Evolutionary conservation across 257 asterid genomes (phyloP).

Genomic region (Primulina eburnea): DNA sequence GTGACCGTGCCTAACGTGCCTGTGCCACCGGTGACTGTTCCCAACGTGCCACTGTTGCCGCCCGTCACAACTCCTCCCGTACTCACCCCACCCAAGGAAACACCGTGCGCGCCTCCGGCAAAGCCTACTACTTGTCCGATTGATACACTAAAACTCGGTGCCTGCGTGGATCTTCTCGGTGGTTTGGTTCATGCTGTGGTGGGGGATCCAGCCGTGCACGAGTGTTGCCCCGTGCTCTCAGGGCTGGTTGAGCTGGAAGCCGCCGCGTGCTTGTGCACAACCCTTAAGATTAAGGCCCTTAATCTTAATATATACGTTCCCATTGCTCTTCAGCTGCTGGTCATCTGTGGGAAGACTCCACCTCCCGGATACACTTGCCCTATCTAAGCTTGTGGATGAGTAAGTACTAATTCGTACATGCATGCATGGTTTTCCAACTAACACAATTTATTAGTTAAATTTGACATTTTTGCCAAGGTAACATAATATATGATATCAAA

Average conservation of each 20-base stretch:
- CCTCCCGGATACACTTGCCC: slow-evolving; percentile 93
- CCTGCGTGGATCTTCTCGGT: slow-evolving; percentile 83
- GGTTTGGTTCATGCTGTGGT: slow-evolving; percentile 64
- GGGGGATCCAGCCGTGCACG: slow-evolving; percentile 66
- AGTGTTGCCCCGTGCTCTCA: slow-evolving; percentile 69
- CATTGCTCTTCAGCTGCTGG: slow-evolving; percentile 66
- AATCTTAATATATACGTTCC: slow-evolving; percentile 60
- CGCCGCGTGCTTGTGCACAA: slow-evolving; percentile 77
- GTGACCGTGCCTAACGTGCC: neutral
- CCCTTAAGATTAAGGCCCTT: slow-evolving; percentile 60
- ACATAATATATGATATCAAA: too few species aligned
- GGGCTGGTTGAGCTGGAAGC: slow-evolving; percentile 73
- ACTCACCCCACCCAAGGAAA: slow-evolving; percentile 23
- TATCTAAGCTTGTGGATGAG: slow-evolving; percentile 29
- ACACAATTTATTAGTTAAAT: too few species aligned
- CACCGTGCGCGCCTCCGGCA: slow-evolving; percentile 28
- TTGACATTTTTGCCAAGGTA: too few species aligned
- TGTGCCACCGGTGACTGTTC: slow-evolving; percentile 7
- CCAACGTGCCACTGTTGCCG: slow-evolving; percentile 17
- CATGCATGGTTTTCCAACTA: too few species aligned
- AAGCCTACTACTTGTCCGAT: slow-evolving; percentile 53
- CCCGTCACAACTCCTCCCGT: slow-evolving; percentile 25
- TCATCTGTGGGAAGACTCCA: slow-evolving; percentile 74
- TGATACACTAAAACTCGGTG: slow-evolving; percentile 68
- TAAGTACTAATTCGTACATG: too few species aligned